Evolutionary conservation across 192 early-diverging fungal species (phyloP).

Genomic region (Coemansia reversa): DNA sequence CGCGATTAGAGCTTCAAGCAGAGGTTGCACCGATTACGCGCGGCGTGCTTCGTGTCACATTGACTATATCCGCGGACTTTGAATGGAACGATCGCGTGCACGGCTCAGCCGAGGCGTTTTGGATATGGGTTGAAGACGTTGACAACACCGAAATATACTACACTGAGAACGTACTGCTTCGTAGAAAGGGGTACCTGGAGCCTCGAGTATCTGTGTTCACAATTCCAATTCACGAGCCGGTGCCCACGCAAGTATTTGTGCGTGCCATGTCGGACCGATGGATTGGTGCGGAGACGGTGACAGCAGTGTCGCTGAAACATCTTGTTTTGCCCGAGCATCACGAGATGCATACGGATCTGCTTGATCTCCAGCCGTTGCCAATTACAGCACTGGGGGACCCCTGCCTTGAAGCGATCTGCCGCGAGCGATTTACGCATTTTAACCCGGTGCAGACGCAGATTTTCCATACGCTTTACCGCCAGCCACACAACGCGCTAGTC

Average conservation of each 20-base stretch:
- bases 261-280: constrained; percentile 94
- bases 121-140: constrained; percentile 94
- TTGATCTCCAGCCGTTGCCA: constrained; percentile 91
- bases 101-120: constrained; percentile 87
- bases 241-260: constrained; percentile 89
- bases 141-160: constrained; percentile 90
- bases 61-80: constrained; percentile 83
- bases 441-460: constrained; percentile 99
- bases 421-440: constrained; percentile 86
- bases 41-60: constrained; percentile 79
- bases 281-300: constrained; percentile 85
- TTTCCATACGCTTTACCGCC: constrained; percentile 94
- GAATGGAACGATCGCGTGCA: constrained; percentile 94
- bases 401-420: constrained; percentile 82
- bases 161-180: constrained; percentile 86
- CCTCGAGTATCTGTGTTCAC: constrained; percentile 77
- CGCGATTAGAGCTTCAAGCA: constrained; percentile 75
- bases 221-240: constrained; percentile 87
- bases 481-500: constrained; percentile 79
- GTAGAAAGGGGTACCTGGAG: constrained; percentile 66
- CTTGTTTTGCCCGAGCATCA: constrained; percentile 85
- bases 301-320: constrained; percentile 89
- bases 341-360: constrained; percentile 85
- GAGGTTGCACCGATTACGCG: constrained; percentile 91
- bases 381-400: constrained; percentile 79